Conservation (phyloP, 495 filamentous ascomycete species). For the Aspergillus egyptiacus region DNA sequence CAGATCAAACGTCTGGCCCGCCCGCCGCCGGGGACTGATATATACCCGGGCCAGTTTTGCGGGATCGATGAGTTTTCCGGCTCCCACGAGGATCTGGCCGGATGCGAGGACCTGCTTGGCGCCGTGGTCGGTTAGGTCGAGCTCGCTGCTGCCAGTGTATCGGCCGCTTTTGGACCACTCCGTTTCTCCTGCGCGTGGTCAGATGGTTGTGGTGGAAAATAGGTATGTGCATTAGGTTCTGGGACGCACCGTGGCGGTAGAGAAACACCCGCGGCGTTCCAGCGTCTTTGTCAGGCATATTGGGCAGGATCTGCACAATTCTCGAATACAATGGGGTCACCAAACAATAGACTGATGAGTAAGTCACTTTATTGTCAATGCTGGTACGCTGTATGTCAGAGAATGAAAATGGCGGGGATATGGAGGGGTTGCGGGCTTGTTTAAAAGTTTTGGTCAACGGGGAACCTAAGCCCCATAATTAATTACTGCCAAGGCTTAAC, state of each 20-base stretch:
- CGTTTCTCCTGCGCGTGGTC: slow-evolving; percentile 53
- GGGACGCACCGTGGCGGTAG: slow-evolving; percentile 4
- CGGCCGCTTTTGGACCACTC: slow-evolving; percentile 84
- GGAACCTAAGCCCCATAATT: no score
- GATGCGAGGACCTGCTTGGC: slow-evolving; percentile 65
- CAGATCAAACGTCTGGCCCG: slow-evolving; percentile 65
- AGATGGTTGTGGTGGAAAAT: neutral
- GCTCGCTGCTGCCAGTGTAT: slow-evolving; percentile 78
- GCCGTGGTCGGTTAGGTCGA: slow-evolving; percentile 70
- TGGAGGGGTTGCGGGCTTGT: no score
- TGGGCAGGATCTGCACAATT: no score
- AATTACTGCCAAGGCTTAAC: no score
- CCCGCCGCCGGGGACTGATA: slow-evolving; percentile 72
- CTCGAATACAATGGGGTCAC: no score
- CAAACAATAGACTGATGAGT: no score
- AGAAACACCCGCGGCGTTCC: slow-evolving; percentile 8
- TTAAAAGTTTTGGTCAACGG: no score
- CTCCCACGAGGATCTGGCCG: slow-evolving; percentile 64
- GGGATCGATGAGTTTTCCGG: slow-evolving; percentile 72
- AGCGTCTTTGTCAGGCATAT: slow-evolving; percentile 8
- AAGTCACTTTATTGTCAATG: no score
- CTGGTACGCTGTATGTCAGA: no score
- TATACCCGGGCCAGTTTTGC: slow-evolving; percentile 67
- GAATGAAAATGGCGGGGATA: no score
- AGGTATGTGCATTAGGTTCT: neutral